Evolutionary conservation across 1,284 basidiomycete genomes (phyloP), one percentile per base, ranked within the genome.

Genomic region (Irpex rosettiformis): DNA sequence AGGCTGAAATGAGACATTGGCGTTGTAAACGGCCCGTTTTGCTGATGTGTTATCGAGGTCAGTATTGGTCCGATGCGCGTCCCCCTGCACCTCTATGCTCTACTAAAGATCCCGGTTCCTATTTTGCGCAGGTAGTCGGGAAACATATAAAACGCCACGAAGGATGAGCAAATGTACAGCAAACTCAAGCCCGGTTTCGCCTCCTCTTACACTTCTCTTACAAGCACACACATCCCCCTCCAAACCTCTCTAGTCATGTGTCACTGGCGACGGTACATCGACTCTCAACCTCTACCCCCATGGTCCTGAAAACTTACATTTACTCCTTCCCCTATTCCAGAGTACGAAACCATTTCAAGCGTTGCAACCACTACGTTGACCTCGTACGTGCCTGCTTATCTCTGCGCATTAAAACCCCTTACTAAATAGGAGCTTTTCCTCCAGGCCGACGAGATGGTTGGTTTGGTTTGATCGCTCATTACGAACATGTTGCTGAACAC

Each of bases 401-500:
- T 40, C 56, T 48, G 49, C 54, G 59, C 58, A 30, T 57, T 60
- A 53, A 28, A 55, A 55, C 47, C 55, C 58, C 54, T 55, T 55
- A 54, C 53, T 56, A 40, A 37, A 33, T 42, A 33, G 52, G 48
- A 27, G 52, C 61, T 18, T 67, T 54, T 55, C 60, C n/a, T n/a
- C 60, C 63, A 87, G 86, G 78, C 80, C 54, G 83, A 87, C 62
- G 73, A 84, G 68, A 70, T 83, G 75, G 84, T 85, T 62, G 64
- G 75, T 64, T 58, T 57, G 45, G 42, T 24, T 29, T 58, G 40
- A 16, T 47, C 53, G 24, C 37, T 48, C 43, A 51, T 48, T 59
- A 47, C 60, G 53, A 55, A 53, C 58, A 58, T 57, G 55, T 55
- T 58, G 56, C 58, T 58, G 62, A 56, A 58, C 62, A 65, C 54